Evolutionary conservation across 768 basidiomycete genomes (phyloP).

Genomic region (Naganishia vaughanmartiniae): DNA sequence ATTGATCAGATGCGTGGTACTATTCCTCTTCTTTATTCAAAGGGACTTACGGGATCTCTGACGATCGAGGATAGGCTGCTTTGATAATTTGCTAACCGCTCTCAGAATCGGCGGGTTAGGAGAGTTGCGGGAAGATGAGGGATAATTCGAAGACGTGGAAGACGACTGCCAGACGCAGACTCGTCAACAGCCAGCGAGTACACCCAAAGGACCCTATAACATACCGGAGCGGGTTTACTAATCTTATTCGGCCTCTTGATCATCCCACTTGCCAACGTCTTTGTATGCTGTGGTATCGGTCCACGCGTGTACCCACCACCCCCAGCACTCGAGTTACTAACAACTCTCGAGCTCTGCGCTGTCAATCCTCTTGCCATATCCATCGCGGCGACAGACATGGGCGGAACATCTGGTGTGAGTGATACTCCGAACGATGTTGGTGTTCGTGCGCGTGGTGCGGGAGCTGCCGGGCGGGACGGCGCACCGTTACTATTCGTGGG

Average conservation of each 20-base stretch:
- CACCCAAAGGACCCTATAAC: not conserved
- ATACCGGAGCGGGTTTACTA: not conserved
- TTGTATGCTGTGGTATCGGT: not conserved
- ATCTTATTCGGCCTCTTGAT: slow-evolving; percentile 8
- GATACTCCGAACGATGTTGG: not conserved
- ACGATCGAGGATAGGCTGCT: slow-evolving; percentile 45
- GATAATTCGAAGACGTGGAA: not conserved
- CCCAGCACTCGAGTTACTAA: too few relatives aligned
- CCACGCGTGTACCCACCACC: not conserved
- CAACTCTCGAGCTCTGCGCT: slow-evolving; percentile 2
- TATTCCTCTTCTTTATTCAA: not conserved
- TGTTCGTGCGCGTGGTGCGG: not conserved
- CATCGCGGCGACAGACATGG: not conserved
- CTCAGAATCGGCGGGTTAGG: slow-evolving; percentile 35
- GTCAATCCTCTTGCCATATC: slow-evolving; percentile 15
- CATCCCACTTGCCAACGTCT: slow-evolving; percentile 1
- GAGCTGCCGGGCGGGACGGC: not conserved
- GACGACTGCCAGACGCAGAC: not conserved
- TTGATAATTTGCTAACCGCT: slow-evolving; percentile 35
- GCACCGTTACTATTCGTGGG: not conserved
- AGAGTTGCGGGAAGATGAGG: not conserved
- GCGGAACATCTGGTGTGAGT: not conserved
- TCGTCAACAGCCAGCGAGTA: not conserved
- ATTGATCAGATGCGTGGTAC: slow-evolving; percentile 6
- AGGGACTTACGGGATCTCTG: slow-evolving; percentile 45